A percentile compares a stretch with the other conserved stretches of the same genome.
Evolutionary conservation across 352 stramenopile genomes (phyloP).

Genomic region (Phytophthora pisi): DNA sequence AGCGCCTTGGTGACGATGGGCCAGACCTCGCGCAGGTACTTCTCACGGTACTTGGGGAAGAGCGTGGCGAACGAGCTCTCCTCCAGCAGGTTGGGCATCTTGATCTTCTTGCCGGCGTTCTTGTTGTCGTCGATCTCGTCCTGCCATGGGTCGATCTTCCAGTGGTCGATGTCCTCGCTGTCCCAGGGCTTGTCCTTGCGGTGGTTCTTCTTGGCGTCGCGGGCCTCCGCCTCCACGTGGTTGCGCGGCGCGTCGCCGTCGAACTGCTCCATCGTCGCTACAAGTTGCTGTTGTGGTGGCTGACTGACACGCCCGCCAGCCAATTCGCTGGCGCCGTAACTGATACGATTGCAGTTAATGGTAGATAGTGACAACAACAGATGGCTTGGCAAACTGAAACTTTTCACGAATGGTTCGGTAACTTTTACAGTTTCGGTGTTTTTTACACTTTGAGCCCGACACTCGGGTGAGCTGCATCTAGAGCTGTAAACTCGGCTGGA

Average conservation of each 20-base stretch:
- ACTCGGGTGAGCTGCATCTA: too few relatives aligned
- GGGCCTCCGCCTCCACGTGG: constrained; percentile 49
- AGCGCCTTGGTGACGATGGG: constrained; percentile 97
- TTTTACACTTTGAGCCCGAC: background rate
- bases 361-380: background rate
- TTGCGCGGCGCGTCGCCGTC: constrained; percentile 56
- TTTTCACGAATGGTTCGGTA: background rate
- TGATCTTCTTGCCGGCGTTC: constrained; percentile 63
- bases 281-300: constrained; percentile 5
- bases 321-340: constrained; percentile 14
- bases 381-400: background rate
- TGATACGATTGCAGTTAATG: background rate
- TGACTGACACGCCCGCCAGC: constrained; percentile 17
- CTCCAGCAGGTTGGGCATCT: constrained; percentile 93
- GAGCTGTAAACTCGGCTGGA: too few relatives aligned
- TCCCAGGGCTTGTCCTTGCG: constrained; percentile 99
- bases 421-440: background rate
- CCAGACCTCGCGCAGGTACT: constrained; percentile 99
- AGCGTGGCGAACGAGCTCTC: constrained; percentile 99
- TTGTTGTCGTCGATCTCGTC: constrained; percentile 86
- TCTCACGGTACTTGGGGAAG: constrained; percentile 99
- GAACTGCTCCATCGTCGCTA: constrained; percentile 67
- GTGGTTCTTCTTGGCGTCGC: constrained; percentile 92
- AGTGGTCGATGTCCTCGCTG: constrained; percentile 98
- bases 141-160: constrained; percentile 94